Base-by-base conservation (phyloP, 139 green algal species). In the Asterochloris erici region DNA sequence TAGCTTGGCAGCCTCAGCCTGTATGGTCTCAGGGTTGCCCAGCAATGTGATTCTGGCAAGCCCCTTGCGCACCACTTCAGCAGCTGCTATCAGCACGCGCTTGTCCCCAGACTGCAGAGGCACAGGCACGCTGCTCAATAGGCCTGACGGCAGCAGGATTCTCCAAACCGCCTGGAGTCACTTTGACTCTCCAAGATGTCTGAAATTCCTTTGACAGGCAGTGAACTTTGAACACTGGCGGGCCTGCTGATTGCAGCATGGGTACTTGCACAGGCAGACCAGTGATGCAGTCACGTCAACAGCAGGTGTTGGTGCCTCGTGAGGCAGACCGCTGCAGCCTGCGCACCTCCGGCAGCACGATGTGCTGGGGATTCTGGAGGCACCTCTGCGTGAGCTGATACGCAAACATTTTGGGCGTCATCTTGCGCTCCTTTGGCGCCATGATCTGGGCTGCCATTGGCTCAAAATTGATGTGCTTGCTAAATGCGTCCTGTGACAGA, bases 361-460 rank as follows among this genome's bases (percentile, higher is more conserved):
- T 96, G 85, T 89, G 88, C 86, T 96, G 90, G 14, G 81, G 87
- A 73, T 88, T 81, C 17, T 76, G 74, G 0, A 78, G 69, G 88
- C 93, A 96, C 61, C 89, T 88, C 61, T 87, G 78, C 75, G 90
- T 94, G 79, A 95, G 85, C 69, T 79, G 83, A 86, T 98, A 85
- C 81, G 88, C 83, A 84, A 98, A 98, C 78, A 91, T 86, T 85
- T 96, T 96, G 68, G 94, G 93, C 28, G 96, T 97, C 64, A 98
- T 76, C 63, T 64, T 29, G 24, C 19, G 38, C 17, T 62, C 73
- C 17, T 64, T 73, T 24, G 74, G 68, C 15, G 83, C 83, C 17
- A 73, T 54, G 74, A 87, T 23, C 14, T 73, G 76, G 28, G 28
- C 47, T 23, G 68, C 73, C 63, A 87, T 23, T 9, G 26, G 73